Evolutionary conservation across 2,329 filamentous ascomycete species (phyloP), one percentile per base, ranked within the genome.

Genomic region (Aspergillus fumigatiaffinis): DNA sequence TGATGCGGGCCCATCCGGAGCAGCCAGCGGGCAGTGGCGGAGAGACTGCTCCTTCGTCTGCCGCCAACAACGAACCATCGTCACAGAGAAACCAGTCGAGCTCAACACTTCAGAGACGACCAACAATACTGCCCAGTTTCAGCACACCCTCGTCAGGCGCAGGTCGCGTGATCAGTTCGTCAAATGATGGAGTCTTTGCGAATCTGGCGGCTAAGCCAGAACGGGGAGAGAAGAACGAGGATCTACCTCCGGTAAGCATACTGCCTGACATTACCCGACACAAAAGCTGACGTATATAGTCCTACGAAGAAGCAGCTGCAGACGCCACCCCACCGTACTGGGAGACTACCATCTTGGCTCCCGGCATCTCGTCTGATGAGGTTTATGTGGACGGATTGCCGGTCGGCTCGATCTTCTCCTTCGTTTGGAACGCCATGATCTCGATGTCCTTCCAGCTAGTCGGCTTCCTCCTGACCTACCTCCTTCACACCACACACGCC

Each of bases 271-370:
- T 9, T 1, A 29, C 3, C 28, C 0, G 8, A 29, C 28, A 8
- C 28, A 29, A 29, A 29, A 29, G 7, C 42, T 46, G 42, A 46
- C 21, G 20, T 42, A 35, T 59, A 17, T 67, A 97, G 91, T 92
- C 93, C 38, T 99, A 99, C 74, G 94, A 99, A 82, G 93, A 97
- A 85, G 94, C 94, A 17, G 94, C 94, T 3, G 93, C 93, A 46
- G 94, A 99, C 74, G 89, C 92, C 25, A 94, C 94, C 50, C 94
- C 94, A 1, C 94, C 94, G 0, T 99, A 99, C 76, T 99, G 94
- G 94, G 94, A 99, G 79, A 99, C 94, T 5, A 97, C 94, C 0
- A 97, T 99, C 63, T 84, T 99, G 52, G 93, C 92, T 0, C 94
- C 94, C 0, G 94, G 93, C 55, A 86, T 94, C 63, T 90, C 89